These are phyloP conservation scores for Leccinum barrowsii DNA, from an alignment of 768 basidiomycete genomes.

Conservation along the genomic window DNA sequence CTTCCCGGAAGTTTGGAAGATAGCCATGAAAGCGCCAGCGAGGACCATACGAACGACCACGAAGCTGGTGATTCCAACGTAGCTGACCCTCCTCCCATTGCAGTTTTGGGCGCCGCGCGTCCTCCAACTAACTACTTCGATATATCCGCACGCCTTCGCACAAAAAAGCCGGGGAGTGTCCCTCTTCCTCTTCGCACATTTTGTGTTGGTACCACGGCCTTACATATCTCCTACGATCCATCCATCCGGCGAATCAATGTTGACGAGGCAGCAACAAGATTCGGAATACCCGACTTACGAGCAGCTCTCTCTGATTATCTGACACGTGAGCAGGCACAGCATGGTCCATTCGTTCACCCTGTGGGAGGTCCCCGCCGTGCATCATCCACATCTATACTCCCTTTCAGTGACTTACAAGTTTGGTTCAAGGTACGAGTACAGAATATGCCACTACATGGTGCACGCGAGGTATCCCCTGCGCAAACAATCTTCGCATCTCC, in stretches of 20 bases:
- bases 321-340: background rate
- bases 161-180: background rate
- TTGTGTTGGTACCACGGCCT: background rate
- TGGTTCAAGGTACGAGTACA: background rate
- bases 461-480: background rate
- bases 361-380: background rate
- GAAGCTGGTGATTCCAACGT: background rate
- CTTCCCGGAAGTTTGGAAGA: background rate
- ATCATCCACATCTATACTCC: background rate
- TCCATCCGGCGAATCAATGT: background rate
- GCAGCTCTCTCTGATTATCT: background rate
- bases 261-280: background rate
- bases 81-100: background rate
- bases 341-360: background rate
- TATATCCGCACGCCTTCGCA: background rate
- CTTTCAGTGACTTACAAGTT: background rate
- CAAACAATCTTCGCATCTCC: background rate
- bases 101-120: background rate
- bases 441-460: background rate
- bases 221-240: background rate
- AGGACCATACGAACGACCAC: background rate
- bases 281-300: background rate
- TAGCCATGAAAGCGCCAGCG: background rate
- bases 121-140: background rate
- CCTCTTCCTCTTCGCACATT: background rate